Percentiles rank a stretch among this genome's conserved stretches.
Conservation (phyloP, 345 rosid genomes). For the Eucalyptus decipiens region DNA sequence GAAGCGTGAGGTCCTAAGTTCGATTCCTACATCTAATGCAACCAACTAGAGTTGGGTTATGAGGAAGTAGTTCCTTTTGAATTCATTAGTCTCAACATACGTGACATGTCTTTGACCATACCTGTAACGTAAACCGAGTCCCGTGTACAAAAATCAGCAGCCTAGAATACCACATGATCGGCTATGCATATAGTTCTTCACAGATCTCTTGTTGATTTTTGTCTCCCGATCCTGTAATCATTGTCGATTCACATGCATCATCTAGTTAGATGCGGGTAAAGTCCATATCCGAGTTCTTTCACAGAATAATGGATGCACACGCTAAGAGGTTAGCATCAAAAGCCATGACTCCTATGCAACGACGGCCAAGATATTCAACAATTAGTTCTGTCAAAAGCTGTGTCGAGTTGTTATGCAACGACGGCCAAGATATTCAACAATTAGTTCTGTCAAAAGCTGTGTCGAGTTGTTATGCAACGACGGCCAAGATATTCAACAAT, state of each 20-base stretch:
- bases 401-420: background rate
- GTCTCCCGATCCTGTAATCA: background rate
- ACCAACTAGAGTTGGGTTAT: background rate
- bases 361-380: background rate
- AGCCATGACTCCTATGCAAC: background rate
- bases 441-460: background rate
- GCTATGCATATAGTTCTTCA: background rate
- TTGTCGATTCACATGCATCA: background rate
- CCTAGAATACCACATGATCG: background rate
- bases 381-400: background rate
- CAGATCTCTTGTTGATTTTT: background rate
- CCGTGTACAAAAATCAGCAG: background rate
- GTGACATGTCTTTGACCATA: background rate
- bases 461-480: background rate
- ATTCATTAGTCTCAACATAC: background rate
- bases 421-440: no score
- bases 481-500: background rate
- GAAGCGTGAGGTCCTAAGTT: background rate
- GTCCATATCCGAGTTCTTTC: background rate
- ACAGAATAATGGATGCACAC: background rate
- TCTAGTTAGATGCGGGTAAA: background rate
- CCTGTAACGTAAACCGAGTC: background rate
- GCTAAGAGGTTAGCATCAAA: background rate
- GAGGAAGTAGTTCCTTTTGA: background rate
- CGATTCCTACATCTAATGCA: background rate